Base-by-base conservation (phyloP, 495 filamentous ascomycete species). In the Cryomyces antarcticus region DNA sequence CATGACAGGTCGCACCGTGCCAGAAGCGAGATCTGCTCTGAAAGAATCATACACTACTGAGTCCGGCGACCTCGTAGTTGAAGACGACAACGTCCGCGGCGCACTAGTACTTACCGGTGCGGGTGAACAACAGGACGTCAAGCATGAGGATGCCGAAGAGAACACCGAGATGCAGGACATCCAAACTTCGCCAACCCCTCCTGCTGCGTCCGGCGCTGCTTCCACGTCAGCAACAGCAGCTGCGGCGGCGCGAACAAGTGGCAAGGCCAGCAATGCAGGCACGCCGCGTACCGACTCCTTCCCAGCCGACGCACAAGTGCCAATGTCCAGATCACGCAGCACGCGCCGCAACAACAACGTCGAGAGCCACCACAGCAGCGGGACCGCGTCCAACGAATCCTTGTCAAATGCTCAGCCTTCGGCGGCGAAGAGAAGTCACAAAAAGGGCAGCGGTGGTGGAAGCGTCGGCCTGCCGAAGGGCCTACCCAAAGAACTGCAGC, bases 201-300 rank as follows among this genome's bases (percentile, higher is more conserved):
- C 17, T 24, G 17, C 1, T 24, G 33, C 7, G 33, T 12, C 33
- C 33, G 7, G 9, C 33, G 7, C 33, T 35, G 12, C 33, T 12
- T 35, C 38, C 38, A 12, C 27, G 3, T 11, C 31, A 4, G 46
- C 46, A 34, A 35, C 44, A 13, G 35, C 44, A 28, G 30, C 11
- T 27, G 41, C 41, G 31, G 30, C 39, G 2, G 28, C 29, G 4
- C 29, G 46, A 24, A 48, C 49, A 30, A 27, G 38, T 12, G 47
- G 52, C 7, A 46, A 49, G 3, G 45, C 31, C 5, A 52, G 46
- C 28, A 52, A 52, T 24, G 39, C 43, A n/a, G 47, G 36, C 4
- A 55, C 52, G 9, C 52, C 52, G 5, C 42, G 42, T 5, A 46
- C 31, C 17, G 45, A 49, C 2, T 41, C 10, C 31, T 52, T 55